Conservation (phyloP, 2,329 filamentous ascomycete genomes). For the Proliferodiscus dingleyae region DNA sequence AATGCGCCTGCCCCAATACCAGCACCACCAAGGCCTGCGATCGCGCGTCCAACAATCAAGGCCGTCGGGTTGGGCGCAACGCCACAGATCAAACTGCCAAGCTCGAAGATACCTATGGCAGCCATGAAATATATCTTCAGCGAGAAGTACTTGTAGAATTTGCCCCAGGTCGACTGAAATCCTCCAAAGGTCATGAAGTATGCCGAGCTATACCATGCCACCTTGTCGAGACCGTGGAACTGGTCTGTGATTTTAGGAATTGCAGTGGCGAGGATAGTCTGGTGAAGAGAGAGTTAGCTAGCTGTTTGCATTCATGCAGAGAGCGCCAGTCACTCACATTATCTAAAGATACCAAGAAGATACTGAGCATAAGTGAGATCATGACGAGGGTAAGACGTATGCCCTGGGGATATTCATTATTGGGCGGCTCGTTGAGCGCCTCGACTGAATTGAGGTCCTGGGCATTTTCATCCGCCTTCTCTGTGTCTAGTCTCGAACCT, state of each 20-base stretch:
- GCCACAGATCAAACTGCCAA: slow-evolving; percentile 32
- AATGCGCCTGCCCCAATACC: slow-evolving; percentile 31
- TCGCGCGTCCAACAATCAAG: slow-evolving; percentile 31
- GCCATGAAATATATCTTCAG: slow-evolving; percentile 24
- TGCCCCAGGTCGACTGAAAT: slow-evolving; percentile 15
- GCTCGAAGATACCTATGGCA: slow-evolving; percentile 30
- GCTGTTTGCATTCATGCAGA: no score
- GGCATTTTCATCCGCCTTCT: no score
- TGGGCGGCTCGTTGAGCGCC: no score
- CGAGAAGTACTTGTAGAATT: slow-evolving; percentile 22
- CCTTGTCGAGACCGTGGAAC: slow-evolving; percentile 23
- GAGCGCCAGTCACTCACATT: no score
- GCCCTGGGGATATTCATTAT: no score
- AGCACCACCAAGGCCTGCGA: slow-evolving; percentile 28
- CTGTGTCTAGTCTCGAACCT: no score
- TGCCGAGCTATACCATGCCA: slow-evolving; percentile 52
- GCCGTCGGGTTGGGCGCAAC: slow-evolving; percentile 20
- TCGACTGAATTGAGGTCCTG: no score
- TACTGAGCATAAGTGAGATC: no score
- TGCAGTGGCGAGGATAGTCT: slow-evolving; percentile 37
- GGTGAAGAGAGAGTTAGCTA: no score
- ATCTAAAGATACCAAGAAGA: no score
- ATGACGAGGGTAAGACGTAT: no score
- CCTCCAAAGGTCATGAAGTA: slow-evolving; percentile 43
- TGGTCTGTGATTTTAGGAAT: slow-evolving; percentile 13